A percentile compares a stretch with the other conserved stretches of the same genome.
Evolutionary conservation across 1,284 basidiomycete species (phyloP).

Genomic region (Boletus semigastroideus): DNA sequence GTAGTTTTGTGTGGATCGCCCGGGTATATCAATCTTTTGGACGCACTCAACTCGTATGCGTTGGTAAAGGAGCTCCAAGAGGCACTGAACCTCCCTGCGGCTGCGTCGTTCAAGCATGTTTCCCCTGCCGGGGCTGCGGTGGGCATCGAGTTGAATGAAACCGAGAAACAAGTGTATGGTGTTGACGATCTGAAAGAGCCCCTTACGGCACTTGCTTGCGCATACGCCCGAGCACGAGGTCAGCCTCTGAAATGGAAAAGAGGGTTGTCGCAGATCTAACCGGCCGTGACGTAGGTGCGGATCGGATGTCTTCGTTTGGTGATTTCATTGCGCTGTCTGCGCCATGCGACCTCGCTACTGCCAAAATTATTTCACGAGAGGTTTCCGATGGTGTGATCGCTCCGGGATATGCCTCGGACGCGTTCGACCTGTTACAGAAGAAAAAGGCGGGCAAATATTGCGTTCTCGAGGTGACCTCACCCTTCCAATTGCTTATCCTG

Average conservation of each 20-base stretch:
- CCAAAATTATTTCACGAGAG: conserved; percentile 95
- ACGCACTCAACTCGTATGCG: conserved; percentile 96
- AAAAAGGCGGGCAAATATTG: conserved; percentile 99
- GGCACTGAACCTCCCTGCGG: conserved; percentile 86
- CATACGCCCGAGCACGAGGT: conserved; percentile 96
- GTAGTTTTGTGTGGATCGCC: conserved; percentile 91
- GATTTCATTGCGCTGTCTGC: conserved; percentile 97
- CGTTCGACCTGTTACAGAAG: conserved; percentile 88
- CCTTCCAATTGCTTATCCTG: background rate
- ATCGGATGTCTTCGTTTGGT: conserved; percentile 99
- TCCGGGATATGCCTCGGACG: conserved; percentile 87
- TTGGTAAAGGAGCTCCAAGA: conserved; percentile 93
- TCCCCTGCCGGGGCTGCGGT: conserved; percentile 97
- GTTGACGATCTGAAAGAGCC: conserved; percentile 93
- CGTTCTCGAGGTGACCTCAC: conserved; percentile 75
- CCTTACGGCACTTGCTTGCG: conserved; percentile 86
- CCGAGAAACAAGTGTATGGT: conserved; percentile 93
- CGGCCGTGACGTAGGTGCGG: conserved; percentile 63
- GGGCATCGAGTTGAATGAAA: conserved; percentile 80
- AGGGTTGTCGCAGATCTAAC: conserved; percentile 7
- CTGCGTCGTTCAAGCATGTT: conserved; percentile 99
- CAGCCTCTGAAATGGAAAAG: conserved; percentile 20
- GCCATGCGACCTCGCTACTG: conserved; percentile 91
- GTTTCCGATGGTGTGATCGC: conserved; percentile 98
- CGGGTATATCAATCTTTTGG: conserved; percentile 99